phyloP scores from a whole-genome alignment of 768 basidiomycete species.

The Hortiboletus flavorubellus region DNA sequence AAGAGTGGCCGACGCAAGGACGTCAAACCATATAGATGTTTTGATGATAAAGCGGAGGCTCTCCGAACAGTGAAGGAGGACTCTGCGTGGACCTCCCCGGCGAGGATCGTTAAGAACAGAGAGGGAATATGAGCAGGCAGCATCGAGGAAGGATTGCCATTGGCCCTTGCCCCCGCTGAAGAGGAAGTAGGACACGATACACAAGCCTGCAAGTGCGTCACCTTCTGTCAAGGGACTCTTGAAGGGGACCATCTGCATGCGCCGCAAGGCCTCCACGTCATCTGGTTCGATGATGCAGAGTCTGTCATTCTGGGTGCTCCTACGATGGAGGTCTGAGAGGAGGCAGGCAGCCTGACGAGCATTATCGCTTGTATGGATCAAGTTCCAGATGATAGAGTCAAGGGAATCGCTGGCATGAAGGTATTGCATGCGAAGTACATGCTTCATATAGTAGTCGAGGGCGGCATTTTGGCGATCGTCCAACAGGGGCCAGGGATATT shows the following conservation, averaged over 20 bases:
- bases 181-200: conserved; percentile 71
- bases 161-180: conserved; percentile 72
- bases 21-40: conserved; percentile 86
- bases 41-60: conserved; percentile 73
- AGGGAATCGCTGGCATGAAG: conserved; percentile 55
- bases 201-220: conserved; percentile 76
- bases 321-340: conserved; percentile 57
- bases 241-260: conserved; percentile 19
- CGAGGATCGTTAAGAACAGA: conserved; percentile 39
- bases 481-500: conserved; percentile 12
- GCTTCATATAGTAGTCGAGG: conserved; percentile 49
- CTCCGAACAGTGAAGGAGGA: conserved; percentile 44
- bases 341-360: conserved; percentile 60
- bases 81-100: conserved; percentile 40
- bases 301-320: conserved; percentile 26
- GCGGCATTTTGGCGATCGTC: conserved; percentile 18
- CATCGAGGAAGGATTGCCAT: conserved; percentile 64
- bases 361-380: conserved; percentile 44
- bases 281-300: conserved; percentile 17
- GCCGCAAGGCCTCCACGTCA: conserved; percentile 26
- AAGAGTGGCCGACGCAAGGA: conserved; percentile 75
- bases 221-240: conserved; percentile 43
- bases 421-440: conserved; percentile 68
- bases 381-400: conserved; percentile 45
- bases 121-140: conserved; percentile 57